A percentile compares a stretch with the other conserved stretches of the same genome.
These are phyloP conservation scores for Helotiales sp. DNA, from an alignment of 2,329 filamentous ascomycete species.

Conservation along the genomic window DNA sequence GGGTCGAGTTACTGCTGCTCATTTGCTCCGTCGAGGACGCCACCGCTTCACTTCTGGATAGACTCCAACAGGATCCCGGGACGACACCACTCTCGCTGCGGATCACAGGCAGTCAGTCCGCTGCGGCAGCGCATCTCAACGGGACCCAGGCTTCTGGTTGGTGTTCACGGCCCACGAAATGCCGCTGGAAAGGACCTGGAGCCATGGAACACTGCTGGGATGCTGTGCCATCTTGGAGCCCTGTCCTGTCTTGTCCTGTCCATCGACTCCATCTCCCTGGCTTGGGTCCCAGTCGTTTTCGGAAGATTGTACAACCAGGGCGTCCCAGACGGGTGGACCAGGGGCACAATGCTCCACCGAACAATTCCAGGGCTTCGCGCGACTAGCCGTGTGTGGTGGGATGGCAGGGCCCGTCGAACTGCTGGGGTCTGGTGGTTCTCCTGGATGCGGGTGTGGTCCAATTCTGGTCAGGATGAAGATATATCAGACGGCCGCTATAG, in stretches of 20 bases:
- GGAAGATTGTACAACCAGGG: slow-evolving; percentile 2
- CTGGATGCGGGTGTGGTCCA: too few species aligned
- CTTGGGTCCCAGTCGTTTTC: neutral
- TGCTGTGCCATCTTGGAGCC: too few species aligned
- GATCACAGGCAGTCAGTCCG: neutral
- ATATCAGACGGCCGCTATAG: neutral
- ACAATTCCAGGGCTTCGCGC: neutral
- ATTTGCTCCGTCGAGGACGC: neutral
- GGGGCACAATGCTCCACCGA: neutral
- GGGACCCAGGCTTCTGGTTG: neutral
- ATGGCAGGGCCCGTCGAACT: neutral
- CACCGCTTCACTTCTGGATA: neutral
- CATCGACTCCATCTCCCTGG: neutral
- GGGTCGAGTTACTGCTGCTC: too few species aligned
- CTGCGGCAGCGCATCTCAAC: neutral
- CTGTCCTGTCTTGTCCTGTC: too few species aligned
- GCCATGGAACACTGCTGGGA: too few species aligned
- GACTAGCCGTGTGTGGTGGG: neutral
- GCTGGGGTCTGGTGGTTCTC: neutral
- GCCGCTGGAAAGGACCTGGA: too few species aligned
- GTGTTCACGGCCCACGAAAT: neutral
- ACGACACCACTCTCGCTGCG: neutral
- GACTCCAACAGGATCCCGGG: neutral
- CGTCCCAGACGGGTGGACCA: neutral
- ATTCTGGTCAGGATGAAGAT: neutral